Base-by-base conservation (phyloP, 2,329 filamentous ascomycete genomes). In the Chaetomiaceae sp. region DNA sequence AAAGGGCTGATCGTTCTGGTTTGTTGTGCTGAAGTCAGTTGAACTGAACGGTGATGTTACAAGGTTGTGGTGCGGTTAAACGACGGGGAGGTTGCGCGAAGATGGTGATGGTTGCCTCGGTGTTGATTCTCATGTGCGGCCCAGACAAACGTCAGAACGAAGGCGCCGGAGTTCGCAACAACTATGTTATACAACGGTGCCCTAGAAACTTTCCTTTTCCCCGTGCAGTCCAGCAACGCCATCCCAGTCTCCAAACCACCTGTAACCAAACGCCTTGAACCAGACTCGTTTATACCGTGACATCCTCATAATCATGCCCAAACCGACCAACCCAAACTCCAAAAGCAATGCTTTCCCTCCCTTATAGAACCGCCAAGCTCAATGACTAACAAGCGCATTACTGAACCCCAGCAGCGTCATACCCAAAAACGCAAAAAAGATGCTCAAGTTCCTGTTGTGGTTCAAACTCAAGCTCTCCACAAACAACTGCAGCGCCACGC, bases 351-450 rank as follows among this genome's bases (percentile, higher is more conserved):
- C 29, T 29, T 36, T 17, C 5, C 22, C 40, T 8, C 17, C 20
- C 22, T 19, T 11, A 31, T 31, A 31, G 8, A 31, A 47, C 17
- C 25, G 19, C 12, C 15, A 25, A 9, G 14, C 20, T 40, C 34
- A 56, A 7, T 56, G 44, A 9, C 38, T 38, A 20, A 63, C 61
- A 2, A 63, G 27, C 3, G 91, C 90, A 71, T 85, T 90, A 69
- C 89, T 95, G 48, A 94, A 61, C 0, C 91, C 92, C 72, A 99
- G 75, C 53, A 97, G 73, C 0, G 83, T 84, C 91, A 97, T 97
- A 1, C 94, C 89, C 22, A 88, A 65, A 72, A 95, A 94, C 7
- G 84, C 89, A 74, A 89, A 91, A 22, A 82, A 76, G 64, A 91
- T 89, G 70, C 88, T 91, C 64, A 94, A 66, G 56, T 85, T 84